phyloP scores from a whole-genome alignment of 192 early-diverging fungal species.

The Coemansia sp. region DNA sequence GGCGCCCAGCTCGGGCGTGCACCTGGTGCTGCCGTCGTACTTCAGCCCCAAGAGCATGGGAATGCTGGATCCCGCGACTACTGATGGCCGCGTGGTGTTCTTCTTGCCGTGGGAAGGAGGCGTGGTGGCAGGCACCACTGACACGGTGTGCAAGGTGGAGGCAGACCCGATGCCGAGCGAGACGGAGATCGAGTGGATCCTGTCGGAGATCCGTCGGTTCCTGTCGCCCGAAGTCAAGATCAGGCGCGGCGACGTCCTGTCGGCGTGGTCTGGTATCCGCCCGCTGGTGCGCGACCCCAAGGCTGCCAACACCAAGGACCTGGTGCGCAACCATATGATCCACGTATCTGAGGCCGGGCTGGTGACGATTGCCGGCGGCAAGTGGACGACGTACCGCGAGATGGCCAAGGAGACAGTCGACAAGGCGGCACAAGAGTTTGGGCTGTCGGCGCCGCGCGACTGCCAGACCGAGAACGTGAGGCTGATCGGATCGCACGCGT shows the following conservation, averaged over 20 bases:
- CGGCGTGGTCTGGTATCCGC: constrained; percentile 98
- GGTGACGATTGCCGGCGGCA: constrained; percentile 96
- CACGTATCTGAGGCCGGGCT: constrained; percentile 79
- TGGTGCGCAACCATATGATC: constrained; percentile 99
- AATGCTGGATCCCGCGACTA: constrained; percentile 90
- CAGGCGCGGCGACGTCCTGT: constrained; percentile 93
- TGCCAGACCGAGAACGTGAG: constrained; percentile 79
- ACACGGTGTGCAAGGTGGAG: constrained; percentile 86
- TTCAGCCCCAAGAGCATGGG: constrained; percentile 95
- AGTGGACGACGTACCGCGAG: constrained; percentile 98
- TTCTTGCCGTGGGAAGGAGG: constrained; percentile 98
- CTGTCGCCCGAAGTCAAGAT: constrained; percentile 93
- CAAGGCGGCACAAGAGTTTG: constrained; percentile 77
- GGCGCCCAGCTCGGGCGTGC: constrained; percentile 90
- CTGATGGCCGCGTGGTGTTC: constrained; percentile 96
- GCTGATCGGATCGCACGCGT: constrained; percentile 86
- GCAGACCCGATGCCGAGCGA: constrained; percentile 87
- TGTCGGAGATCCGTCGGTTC: constrained; percentile 90
- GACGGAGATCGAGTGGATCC: constrained; percentile 95
- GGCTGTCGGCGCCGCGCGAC: constrained; percentile 65
- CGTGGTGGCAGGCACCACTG: constrained; percentile 95
- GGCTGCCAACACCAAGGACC: constrained; percentile 87
- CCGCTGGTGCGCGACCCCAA: constrained; percentile 95
- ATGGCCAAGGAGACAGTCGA: constrained; percentile 98
- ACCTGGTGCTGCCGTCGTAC: constrained; percentile 95